Percentiles rank a stretch among this genome's conserved stretches.
Conservation (phyloP, 768 basidiomycete genomes). For the Wakefieldia striispora region DNA sequence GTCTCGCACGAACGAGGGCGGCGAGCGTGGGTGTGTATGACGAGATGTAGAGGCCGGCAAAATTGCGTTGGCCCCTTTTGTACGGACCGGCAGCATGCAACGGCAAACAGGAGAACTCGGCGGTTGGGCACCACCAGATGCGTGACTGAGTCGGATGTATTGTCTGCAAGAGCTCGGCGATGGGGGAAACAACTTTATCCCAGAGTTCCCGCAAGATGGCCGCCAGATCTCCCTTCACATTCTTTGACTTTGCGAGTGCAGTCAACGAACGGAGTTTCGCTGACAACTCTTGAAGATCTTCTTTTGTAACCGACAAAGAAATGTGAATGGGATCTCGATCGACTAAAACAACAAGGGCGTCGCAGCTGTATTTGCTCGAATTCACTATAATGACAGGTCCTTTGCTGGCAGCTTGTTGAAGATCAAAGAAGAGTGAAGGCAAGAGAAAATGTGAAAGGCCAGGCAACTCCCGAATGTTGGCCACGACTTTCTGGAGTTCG, state of each 20-base stretch:
- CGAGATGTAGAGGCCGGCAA: constrained; percentile 11
- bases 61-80: neutral
- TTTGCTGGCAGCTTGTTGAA: neutral
- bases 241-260: too few species aligned
- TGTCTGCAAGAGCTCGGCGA: neutral
- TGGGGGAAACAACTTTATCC: constrained; percentile 11
- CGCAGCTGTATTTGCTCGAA: too few species aligned
- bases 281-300: too few species aligned
- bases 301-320: too few species aligned
- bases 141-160: neutral
- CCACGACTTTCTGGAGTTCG: neutral
- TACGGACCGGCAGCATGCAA: constrained; percentile 20
- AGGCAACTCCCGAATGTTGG: neutral
- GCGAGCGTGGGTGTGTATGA: constrained; percentile 11
- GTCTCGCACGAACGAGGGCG: constrained; percentile 2
- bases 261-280: too few species aligned
- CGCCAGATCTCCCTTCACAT: too few species aligned
- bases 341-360: too few species aligned
- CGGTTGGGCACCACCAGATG: constrained; percentile 11
- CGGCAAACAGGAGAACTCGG: constrained; percentile 10
- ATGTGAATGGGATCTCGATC: too few species aligned
- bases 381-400: constrained; percentile 7
- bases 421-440: constrained; percentile 3
- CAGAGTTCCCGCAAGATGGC: constrained; percentile 15
- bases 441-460: constrained; percentile 16